Base-by-base conservation (phyloP, 805 yeast species). In the Hanseniaspora meyeri region DNA sequence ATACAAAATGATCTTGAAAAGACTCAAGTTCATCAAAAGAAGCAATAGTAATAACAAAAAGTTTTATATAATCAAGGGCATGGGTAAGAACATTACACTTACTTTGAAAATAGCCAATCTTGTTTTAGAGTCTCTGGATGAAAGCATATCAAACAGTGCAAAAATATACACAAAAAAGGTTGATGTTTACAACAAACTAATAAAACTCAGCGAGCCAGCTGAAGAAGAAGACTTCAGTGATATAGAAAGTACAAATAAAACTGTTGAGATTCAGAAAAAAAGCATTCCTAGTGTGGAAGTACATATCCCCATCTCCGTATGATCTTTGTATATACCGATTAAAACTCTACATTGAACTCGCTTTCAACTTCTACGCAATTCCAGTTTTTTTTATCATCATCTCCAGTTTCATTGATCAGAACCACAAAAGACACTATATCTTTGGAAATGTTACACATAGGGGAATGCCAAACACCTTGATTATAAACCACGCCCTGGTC, bases 401-500 rank as follows among this genome's bases (percentile, higher is more conserved):
- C 31, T 2, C 27, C 19, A 12, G 48, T 42, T 14, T 52, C 56
- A 20, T 39, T 52, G 14, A 52, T 52, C 29, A 46, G 19, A 20
- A 52, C 56, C 2, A 52, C 42, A 46, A 52, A 52, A 8, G 56
- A 37, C 6, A 52, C 17, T 14, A 45, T 38, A 2, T 46, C 50
- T 31, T 38, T 29, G 5, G 50, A 38, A 3, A 52, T 32, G 27
- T 52, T 52, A 37, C 50, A 45, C 97, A 90, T 90, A 3, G 97
- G 97, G 0, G 97, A 95, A 66, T 90, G 97, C 97, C 97, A 90
- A 4, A 83, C 53, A 49, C 74, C 77, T 8, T 77, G 79, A 0
- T 89, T 95, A 66, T 89, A 89, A 0, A 96, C 90, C 4, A 90
- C 88, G 0, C 95, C 86, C 65, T 89, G 96, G 66, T 86, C 83